Evolutionary conservation across 1,284 basidiomycete species (phyloP).

Genomic region (Athelia sp.): DNA sequence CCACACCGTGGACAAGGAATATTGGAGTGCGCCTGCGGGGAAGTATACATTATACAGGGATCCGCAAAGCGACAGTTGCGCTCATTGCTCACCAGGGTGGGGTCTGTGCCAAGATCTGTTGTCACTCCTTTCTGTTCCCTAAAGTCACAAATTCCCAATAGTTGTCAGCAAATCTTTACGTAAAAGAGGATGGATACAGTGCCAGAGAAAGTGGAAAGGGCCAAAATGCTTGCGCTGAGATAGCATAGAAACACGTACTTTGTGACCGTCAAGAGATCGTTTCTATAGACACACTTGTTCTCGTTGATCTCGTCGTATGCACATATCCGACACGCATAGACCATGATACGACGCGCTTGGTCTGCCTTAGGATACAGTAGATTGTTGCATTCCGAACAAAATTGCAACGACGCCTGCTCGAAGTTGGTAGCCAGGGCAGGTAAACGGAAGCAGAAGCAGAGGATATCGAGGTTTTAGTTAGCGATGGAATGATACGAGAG

Average conservation of each 20-base stretch:
- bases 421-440: neutral
- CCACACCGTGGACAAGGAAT: slow-evolving; percentile 68
- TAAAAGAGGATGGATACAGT: neutral
- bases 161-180: neutral
- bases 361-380: slow-evolving; percentile 92
- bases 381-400: slow-evolving; percentile 93
- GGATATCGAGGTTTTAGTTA: too few relatives aligned
- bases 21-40: slow-evolving; percentile 70
- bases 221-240: too few relatives aligned
- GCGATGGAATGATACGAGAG: too few relatives aligned
- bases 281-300: slow-evolving; percentile 88
- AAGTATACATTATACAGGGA: slow-evolving; percentile 3
- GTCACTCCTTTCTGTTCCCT: slow-evolving; percentile 94
- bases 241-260: slow-evolving; percentile 56
- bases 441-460: too few relatives aligned
- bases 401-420: slow-evolving; percentile 69
- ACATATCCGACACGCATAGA: slow-evolving; percentile 94
- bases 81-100: slow-evolving; percentile 66
- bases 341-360: slow-evolving; percentile 79
- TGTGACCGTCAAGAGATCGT: slow-evolving; percentile 90
- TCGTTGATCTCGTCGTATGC: slow-evolving; percentile 82
- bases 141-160: neutral
- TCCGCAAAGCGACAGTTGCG: slow-evolving; percentile 1
- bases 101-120: slow-evolving; percentile 85
- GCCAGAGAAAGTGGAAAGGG: too few relatives aligned